Base-by-base conservation (phyloP, 192 early-diverging fungal genomes). In the Coemansia sp. region DNA sequence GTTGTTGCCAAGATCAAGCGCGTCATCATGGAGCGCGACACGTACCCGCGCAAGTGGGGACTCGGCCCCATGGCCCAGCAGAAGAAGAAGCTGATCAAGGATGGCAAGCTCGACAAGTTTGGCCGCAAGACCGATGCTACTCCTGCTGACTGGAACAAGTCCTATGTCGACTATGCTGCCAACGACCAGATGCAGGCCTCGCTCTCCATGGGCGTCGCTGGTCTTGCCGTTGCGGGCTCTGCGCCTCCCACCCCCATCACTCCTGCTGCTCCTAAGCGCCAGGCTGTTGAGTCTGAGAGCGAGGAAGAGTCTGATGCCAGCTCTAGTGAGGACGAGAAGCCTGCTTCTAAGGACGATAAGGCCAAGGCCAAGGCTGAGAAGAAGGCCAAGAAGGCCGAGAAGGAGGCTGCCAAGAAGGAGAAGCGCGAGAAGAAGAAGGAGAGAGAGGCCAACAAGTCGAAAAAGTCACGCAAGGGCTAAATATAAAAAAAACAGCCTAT, bases 1-100 rank as follows among this genome's bases (percentile, higher is more conserved):
- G 95, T 98, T 12, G 95, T 99, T 65, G 95, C 97, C 75, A 97
- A 97, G 89, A 97, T 99, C 78, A 99, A 99, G 92, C 92, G 97
- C 74, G 97, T 99, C 34, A 98, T 99, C 68, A 99, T 99, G 97
- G 97, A 99, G 85, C 92, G 97, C 57, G 97, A 99, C 85, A 98
- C 97, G 7, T 99, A 99, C 82, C 97, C 97, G 50, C 91, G 95
- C 62, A 89, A 94, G 72, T 99, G 97, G 97, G 97, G 97, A 18
- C 86, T 99, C 69, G 97, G 97, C 50, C 96, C 96, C 29, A 89
- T 94, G 78, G 97, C 97, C 22, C 87, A 89, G 77, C 91, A 95
- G 84, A 99, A 99, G 90, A 99, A 99, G 90, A 95, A 96, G 88
- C 75, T 99, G 70, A 92, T 97, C 88, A 94, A 95, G 88, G 94